A percentile compares a stretch with the other conserved stretches of the same genome.
Conservation (phyloP, 2,329 filamentous ascomycete species). For the Arthrobotrys sinensis region DNA sequence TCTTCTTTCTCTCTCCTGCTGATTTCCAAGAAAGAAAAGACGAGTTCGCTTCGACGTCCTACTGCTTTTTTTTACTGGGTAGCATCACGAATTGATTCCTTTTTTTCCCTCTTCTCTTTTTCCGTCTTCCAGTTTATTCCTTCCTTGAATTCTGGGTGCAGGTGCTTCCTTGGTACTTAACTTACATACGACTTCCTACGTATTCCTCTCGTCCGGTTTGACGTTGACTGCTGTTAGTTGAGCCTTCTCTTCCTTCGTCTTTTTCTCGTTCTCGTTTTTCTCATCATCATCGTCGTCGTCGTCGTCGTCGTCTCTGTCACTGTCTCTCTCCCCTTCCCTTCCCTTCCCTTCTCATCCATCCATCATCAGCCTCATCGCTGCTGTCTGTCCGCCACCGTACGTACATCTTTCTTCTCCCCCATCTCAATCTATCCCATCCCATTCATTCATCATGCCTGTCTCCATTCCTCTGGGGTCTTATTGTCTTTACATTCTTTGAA, state of each 20-base stretch:
- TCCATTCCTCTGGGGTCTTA: slow-evolving; percentile 12
- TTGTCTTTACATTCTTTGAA: slow-evolving; percentile 60
- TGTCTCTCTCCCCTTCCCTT: background rate
- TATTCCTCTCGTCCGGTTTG: slow-evolving; percentile 24
- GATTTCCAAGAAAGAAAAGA: slow-evolving; percentile 18
- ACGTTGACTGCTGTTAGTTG: slow-evolving; percentile 23
- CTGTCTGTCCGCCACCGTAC: slow-evolving; percentile 14
- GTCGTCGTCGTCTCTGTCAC: background rate
- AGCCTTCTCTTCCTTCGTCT: background rate
- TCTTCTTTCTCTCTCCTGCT: background rate
- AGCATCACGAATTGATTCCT: slow-evolving; percentile 45
- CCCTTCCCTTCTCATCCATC: slow-evolving; percentile 5
- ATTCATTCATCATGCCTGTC: slow-evolving; percentile 62
- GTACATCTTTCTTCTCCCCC: background rate
- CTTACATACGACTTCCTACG: background rate
- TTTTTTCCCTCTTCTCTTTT: slow-evolving; percentile 20
- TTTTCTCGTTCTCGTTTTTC: slow-evolving; percentile 1
- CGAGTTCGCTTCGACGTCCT: slow-evolving; percentile 38
- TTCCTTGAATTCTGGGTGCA: slow-evolving; percentile 11
- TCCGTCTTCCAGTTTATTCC: slow-evolving; percentile 6
- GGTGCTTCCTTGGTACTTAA: background rate
- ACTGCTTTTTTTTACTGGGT: slow-evolving; percentile 33
- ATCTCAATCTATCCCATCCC: slow-evolving; percentile 56
- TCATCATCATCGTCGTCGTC: slow-evolving; percentile 4
- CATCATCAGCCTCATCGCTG: slow-evolving; percentile 21